Percentiles rank a stretch among this genome's conserved stretches.
Conservation (phyloP, 2,329 filamentous ascomycete genomes). For the Sordariomycetes sp. region DNA sequence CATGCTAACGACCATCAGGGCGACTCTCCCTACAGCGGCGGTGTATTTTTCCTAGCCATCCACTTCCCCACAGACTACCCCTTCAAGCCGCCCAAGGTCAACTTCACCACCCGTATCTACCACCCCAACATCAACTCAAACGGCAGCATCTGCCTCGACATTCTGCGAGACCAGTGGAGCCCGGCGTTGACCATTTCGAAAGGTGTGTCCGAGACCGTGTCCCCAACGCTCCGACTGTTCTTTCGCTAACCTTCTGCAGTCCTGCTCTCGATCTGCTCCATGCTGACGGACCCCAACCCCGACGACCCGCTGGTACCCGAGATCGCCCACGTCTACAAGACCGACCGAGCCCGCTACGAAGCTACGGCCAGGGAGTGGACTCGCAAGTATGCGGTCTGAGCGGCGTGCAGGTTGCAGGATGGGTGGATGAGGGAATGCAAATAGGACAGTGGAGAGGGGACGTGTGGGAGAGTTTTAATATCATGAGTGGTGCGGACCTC, state of each 20-base stretch:
- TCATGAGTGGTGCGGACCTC: not conserved
- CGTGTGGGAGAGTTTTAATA: not conserved
- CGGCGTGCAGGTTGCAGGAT: not conserved
- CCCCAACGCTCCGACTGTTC: not conserved
- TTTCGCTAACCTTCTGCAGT: slow-evolving; percentile 41
- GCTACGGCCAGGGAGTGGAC: slow-evolving; percentile 97
- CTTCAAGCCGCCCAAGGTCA: slow-evolving; percentile 99
- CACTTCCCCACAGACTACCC: slow-evolving; percentile 99
- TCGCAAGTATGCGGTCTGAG: slow-evolving; percentile 91
- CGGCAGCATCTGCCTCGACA: slow-evolving; percentile 97
- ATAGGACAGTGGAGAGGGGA: not conserved
- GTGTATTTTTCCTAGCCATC: slow-evolving; percentile 97
- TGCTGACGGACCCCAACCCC: slow-evolving; percentile 98
- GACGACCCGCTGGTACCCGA: slow-evolving; percentile 97
- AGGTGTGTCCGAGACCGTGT: slow-evolving; percentile 45
- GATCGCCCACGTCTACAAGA: slow-evolving; percentile 99
- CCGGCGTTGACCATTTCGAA: slow-evolving; percentile 97
- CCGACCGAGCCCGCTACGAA: slow-evolving; percentile 90
- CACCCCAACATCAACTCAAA: slow-evolving; percentile 99
- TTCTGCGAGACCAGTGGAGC: slow-evolving; percentile 98
- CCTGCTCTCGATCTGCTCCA: slow-evolving; percentile 96
- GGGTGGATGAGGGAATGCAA: not conserved
- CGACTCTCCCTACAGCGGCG: slow-evolving; percentile 95
- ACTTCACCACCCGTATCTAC: slow-evolving; percentile 99
- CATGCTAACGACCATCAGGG: slow-evolving; percentile 37